Base-by-base conservation (phyloP, 441 rosid species). In the Metrosideros polymorpha region DNA sequence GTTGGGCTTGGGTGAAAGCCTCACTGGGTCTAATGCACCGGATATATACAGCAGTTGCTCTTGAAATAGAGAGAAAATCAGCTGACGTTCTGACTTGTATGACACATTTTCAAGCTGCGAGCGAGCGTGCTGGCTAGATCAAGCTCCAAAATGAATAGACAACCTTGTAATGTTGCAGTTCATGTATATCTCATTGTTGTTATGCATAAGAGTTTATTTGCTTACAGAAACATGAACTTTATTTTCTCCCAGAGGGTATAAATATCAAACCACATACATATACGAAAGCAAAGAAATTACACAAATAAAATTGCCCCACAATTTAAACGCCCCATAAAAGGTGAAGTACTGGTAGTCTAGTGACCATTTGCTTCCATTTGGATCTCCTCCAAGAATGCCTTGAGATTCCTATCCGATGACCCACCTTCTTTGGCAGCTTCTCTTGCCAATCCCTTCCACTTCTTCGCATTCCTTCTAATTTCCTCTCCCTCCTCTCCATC, bases 341-440 rank as follows among this genome's bases (percentile, higher is more conserved):
- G 75, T 61, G 12, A 61, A 30, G 10, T 18, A 17, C 75, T 30
- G 3, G 42, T 2, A 7, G 24, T 30, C 12, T 61, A 61, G 39
- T 61, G 75, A 61, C 24, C 75, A 61, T 30, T 49, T 47, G 84
- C 39, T 5, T n/a, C 56, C 17, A 17, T 9, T 13, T 12, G 3
- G 14, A 84, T 42, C 79, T 76, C 35, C 14, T 55, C 47, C 25
- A 90, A 83, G 75, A 90, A 88, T 84, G 76, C 87, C 71, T 57
- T 87, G 2, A 91, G 56, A 87, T 89, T 90, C 18, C n/a, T 71
- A 4, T 89, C 54, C 0, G 92, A 90, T 49, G 90, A 85, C 42
- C 92, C 92, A n/a, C 89, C 91, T 49, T 84, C 89, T 15, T 12
- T 84, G 6, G 82, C 84, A 5, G 91, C 90, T 50, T 91, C 88